These are phyloP conservation scores for Coprinopsis sp. DNA, from an alignment of 768 basidiomycete genomes.

Conservation along the genomic window DNA sequence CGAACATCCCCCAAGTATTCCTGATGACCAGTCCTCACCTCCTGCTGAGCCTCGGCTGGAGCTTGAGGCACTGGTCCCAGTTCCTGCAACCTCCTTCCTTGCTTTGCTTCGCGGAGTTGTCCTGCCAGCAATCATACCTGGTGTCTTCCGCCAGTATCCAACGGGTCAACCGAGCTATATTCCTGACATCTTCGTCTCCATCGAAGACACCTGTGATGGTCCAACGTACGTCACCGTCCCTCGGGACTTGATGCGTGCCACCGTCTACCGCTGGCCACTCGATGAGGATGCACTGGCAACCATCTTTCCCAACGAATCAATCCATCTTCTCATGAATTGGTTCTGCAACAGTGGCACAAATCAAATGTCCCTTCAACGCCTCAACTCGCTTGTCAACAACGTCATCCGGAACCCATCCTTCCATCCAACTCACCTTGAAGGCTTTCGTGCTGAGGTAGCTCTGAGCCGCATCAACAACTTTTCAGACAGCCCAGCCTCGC, in stretches of 20 bases:
- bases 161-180: neutral
- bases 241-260: no score
- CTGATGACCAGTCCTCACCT: no score
- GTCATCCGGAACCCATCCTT: neutral
- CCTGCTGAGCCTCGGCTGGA: no score
- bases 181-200: neutral
- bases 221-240: neutral
- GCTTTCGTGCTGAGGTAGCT: neutral
- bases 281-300: neutral
- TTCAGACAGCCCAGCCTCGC: neutral
- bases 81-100: no score
- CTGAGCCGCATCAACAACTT: neutral
- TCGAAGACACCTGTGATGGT: neutral
- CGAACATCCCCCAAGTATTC: no score
- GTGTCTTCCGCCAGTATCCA: neutral
- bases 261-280: neutral
- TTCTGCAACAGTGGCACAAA: neutral
- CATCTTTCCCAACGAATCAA: neutral
- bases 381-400: neutral
- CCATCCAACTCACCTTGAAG: neutral
- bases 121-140: no score
- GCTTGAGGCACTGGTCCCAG: no score
- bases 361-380: neutral
- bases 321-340: constrained; percentile 1
- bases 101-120: no score